These are phyloP conservation scores for Globisporangium uncinulatum DNA, from an alignment of 352 stramenopile species.

Conservation along the genomic window DNA sequence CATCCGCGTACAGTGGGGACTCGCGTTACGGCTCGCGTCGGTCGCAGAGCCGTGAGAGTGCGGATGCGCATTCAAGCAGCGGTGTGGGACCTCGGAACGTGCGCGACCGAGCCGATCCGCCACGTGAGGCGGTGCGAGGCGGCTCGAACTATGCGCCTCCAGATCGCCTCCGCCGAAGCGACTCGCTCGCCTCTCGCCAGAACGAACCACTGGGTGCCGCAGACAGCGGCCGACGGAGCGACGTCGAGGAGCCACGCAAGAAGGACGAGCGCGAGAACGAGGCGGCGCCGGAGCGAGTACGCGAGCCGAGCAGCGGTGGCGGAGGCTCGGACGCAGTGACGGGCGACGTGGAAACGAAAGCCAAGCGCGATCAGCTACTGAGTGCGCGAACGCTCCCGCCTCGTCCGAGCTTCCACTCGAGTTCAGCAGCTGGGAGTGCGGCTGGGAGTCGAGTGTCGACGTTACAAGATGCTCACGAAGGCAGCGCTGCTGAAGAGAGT, in stretches of 20 bases:
- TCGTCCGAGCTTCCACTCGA: slow-evolving; percentile 20
- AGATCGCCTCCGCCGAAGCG: slow-evolving; percentile 16
- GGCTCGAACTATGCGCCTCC: slow-evolving; percentile 9
- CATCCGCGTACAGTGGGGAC: slow-evolving; percentile 13
- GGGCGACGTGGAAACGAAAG: slow-evolving; percentile 12
- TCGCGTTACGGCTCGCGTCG: slow-evolving; percentile 16
- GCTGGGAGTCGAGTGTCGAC: slow-evolving; percentile 21
- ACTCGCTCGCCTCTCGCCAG: slow-evolving; percentile 13
- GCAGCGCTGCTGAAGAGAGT: slow-evolving; percentile 1
- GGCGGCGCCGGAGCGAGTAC: slow-evolving; percentile 15
- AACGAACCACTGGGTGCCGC: slow-evolving; percentile 17
- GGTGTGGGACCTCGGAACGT: slow-evolving; percentile 7
- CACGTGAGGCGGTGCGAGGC: slow-evolving; percentile 5
- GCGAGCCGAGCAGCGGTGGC: slow-evolving; percentile 15
- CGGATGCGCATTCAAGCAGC: slow-evolving; percentile 11
- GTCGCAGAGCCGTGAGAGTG: slow-evolving; percentile 42
- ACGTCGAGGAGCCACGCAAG: slow-evolving; percentile 7
- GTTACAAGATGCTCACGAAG: slow-evolving; percentile 7
- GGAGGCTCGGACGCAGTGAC: slow-evolving; percentile 15
- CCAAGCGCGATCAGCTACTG: slow-evolving; percentile 17
- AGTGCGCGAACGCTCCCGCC: slow-evolving; percentile 23
- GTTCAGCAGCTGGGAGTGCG: slow-evolving; percentile 5
- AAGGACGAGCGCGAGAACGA: slow-evolving; percentile 13
- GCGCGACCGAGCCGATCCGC: slow-evolving; percentile 14
- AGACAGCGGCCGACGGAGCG: slow-evolving; percentile 18